Conservation (phyloP, 176 grass and related monocot genomes). For the Aegilops speltoides region DNA sequence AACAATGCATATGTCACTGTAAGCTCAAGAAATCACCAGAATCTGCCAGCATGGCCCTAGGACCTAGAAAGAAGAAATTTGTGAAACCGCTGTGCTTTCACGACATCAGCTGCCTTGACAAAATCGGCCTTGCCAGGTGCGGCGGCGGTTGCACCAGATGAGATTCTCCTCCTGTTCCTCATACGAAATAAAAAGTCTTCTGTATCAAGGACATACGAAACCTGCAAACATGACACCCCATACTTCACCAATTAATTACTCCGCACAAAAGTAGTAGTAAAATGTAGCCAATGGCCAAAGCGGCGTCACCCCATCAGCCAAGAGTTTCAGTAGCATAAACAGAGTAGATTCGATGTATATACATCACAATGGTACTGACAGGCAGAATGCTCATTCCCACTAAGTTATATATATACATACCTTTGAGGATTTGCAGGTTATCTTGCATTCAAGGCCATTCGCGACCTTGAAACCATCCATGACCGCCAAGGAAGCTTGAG, state of each 20-base stretch:
- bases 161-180: constrained; percentile 49
- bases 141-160: constrained; percentile 6
- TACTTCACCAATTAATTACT: not conserved
- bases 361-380: not conserved
- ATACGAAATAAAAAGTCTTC: constrained; percentile 64
- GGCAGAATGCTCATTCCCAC: not conserved
- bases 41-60: constrained; percentile 15
- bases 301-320: not conserved
- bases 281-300: not conserved
- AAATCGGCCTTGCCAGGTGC: not conserved
- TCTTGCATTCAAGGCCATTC: constrained; percentile 83
- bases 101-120: not conserved
- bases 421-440: constrained; percentile 62
- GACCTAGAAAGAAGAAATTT: constrained; percentile 30
- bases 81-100: constrained; percentile 36
- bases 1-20: not conserved
- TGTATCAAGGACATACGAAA: constrained; percentile 68
- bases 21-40: constrained; percentile 28
- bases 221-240: constrained; percentile 23
- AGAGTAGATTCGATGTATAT: not conserved
- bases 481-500: constrained; percentile 29
- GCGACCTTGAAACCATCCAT: constrained; percentile 48
- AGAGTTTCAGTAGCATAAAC: not conserved
- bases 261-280: not conserved
- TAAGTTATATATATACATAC: constrained; percentile 24